Base-by-base conservation (phyloP, 2,329 filamentous ascomycete species). In the Aureobasidium sp. region DNA sequence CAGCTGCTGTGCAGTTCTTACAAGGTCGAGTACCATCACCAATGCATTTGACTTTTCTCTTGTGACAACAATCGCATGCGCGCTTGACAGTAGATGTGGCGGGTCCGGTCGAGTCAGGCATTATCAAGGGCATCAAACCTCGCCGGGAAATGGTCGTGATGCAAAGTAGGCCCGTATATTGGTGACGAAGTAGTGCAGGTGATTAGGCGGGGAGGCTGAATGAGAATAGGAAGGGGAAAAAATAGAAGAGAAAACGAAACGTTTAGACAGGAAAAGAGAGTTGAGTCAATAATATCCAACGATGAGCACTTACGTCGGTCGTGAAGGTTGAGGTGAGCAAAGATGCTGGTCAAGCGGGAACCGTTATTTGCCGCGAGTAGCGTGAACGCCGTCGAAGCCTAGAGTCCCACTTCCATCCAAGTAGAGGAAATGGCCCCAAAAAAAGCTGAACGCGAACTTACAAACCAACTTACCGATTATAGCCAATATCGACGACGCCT, bases 1-100 rank as follows among this genome's bases (percentile, higher is more conserved):
- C 74, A 25, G 80, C 79, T 54, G 76, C 76, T 50, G 74, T 67
- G 64, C 80, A 84, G 62, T 82, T 81, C 65, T 80, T 79, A 69
- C 80, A 84, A 4, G 80, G 78, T 52, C 69, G 68, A 27, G 70
- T 70, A 55, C 71, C 71, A 61, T 76, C 73, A 49, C 71, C 72
- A 53, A 76, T 74, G 61, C 74, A 77, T 58, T 75, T 75, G 55
- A 77, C 73, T 61, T 77, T 77, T 40, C 74, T 67, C 51, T 69
- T 64, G 59, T 73, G 71, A 57, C 71, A 73, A 42, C 55, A 56
- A 34, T 60, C 58, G 45, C 58, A 60, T n/a, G 58, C 58, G 45
- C 58, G 53, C 48, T 60, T 60, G 38, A 54, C 55, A 14, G 52
- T 32, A 22, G 62, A 68, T 69, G 57, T 45, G 16, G 52, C 39